Conservation (phyloP, 257 asterid genomes). For the Ligustrum vulgare region DNA sequence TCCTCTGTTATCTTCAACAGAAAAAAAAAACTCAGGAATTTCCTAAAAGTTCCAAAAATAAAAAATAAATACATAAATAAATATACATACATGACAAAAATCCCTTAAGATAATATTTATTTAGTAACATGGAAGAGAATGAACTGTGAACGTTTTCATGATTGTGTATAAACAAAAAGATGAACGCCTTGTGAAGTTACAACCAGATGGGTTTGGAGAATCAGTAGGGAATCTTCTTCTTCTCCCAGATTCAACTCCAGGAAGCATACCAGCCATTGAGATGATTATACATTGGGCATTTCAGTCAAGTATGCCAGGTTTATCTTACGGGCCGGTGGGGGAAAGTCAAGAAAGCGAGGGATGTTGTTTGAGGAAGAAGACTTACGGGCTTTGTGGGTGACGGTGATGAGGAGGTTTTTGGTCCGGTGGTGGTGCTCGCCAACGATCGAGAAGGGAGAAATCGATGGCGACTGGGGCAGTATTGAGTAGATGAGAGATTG, state of each 20-base stretch:
- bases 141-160: slow-evolving; percentile 35
- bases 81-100: not conserved
- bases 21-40: not conserved
- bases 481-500: no score
- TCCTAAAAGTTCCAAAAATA: not conserved
- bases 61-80: not conserved
- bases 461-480: no score
- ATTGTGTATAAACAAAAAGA: slow-evolving; percentile 49
- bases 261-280: slow-evolving; percentile 46
- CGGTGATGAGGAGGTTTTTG: no score
- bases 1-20: slow-evolving; percentile 25
- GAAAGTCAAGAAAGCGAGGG: no score
- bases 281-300: no score
- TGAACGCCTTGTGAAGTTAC: slow-evolving; percentile 36
- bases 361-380: no score
- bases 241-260: slow-evolving; percentile 54
- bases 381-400: no score
- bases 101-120: not conserved
- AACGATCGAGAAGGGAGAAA: no score
- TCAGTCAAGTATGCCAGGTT: no score
- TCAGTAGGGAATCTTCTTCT: slow-evolving; percentile 42
- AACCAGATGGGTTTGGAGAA: slow-evolving; percentile 21
- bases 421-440: no score
- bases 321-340: no score
- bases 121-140: slow-evolving; percentile 25